Percentiles rank a stretch among this genome's conserved stretches.
Conservation (phyloP, 129 eudicot genomes). For the Helichrysum umbraculigerum region DNA sequence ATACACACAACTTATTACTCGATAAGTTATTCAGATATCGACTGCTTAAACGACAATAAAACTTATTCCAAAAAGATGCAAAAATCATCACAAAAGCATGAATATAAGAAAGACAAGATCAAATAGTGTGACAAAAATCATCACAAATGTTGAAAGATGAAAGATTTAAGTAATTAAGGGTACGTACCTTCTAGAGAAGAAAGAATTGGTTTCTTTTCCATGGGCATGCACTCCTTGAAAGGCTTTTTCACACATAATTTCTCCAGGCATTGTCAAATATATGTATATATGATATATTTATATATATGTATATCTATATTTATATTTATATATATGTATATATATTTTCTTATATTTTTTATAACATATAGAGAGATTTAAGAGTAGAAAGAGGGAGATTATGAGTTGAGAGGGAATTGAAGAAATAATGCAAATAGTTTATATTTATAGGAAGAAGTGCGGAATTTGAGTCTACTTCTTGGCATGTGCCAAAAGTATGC, state of each 20-base stretch:
- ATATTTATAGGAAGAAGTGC: conserved; percentile 9
- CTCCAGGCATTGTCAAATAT: conserved; percentile 45
- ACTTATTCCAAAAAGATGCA: too few species aligned
- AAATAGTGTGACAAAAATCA: neutral
- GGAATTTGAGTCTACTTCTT: neutral
- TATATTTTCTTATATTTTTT: neutral
- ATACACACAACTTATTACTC: too few species aligned
- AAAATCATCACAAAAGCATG: neutral
- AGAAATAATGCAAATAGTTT: neutral
- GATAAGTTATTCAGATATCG: too few species aligned
- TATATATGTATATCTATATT: neutral
- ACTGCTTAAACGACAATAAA: too few species aligned
- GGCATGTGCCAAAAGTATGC: conserved; percentile 28
- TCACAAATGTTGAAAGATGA: neutral
- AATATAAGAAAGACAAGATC: neutral
- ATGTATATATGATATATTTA: too few species aligned
- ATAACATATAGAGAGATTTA: neutral
- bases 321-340: too few species aligned
- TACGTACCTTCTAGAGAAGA: conserved; percentile 59
- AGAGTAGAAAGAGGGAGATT: neutral
- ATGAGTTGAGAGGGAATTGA: conserved; percentile 1
- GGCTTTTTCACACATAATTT: conserved; percentile 46
- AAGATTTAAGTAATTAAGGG: neutral
- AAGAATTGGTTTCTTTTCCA: conserved; percentile 41
- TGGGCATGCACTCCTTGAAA: conserved; percentile 38